Base-by-base conservation (phyloP, 805 yeast genomes). In the Candida glaebosa region DNA sequence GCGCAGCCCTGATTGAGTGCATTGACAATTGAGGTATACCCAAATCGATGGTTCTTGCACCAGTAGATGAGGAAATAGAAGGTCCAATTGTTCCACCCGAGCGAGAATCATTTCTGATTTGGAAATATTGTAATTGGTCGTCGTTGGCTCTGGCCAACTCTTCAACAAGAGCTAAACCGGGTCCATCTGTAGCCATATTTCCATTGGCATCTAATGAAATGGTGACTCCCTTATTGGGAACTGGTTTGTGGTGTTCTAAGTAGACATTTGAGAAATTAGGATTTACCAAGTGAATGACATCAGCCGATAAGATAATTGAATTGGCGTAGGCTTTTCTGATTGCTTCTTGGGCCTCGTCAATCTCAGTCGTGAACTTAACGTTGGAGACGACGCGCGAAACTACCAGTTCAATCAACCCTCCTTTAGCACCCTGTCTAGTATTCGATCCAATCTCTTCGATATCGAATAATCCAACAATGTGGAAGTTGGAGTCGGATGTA, bases 41-140 rank as follows among this genome's bases (percentile, higher is more conserved):
- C 44, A 86, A 61, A 53, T 87, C 96, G 42, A 85, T 77, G 34
- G 91, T 83, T 54, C 87, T 71, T 3, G 86, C 85, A 42, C 88
- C 88, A 1, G 87, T 80, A 47, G 73, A 77, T 31, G 76, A 63
- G 12, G 86, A 68, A 41, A 82, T 67, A 8, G 75, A 70, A 17
- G 87, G 96, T 0, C 96, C 96, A 56, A 88, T 86, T 19, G 96
- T 87, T 31, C 95, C 95, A 24, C 96, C 96, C 1, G 89, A 82
- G 57, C 93, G 77, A 12, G 86, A 76, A 58, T 82, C 90, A 64
- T 88, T 87, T 62, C 93, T 78, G 59, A 86, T 84, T 57, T 87
- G 96, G 80, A 87, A 87, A 63, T 79, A 81, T 65, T 88, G 96
- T 20, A 87, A 50, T 40, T 67, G 64, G 57, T 84, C 88, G 38